Conservation (phyloP, 257 asterid species). For the Nicotiana otophora region DNA sequence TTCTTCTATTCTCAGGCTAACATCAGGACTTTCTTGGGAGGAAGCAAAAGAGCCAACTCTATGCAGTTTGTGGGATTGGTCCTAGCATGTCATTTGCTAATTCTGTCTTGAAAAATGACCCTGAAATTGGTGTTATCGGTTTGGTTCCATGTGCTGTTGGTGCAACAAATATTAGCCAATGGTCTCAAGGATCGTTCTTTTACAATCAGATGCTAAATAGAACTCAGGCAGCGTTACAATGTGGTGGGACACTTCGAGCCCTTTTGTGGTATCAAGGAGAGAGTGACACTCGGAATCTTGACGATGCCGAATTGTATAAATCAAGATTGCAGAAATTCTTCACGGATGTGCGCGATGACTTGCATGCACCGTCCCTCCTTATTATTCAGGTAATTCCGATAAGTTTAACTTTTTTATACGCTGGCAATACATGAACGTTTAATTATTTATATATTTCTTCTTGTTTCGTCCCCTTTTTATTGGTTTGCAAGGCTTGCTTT, state of each 20-base stretch:
- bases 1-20: neutral
- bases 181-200: neutral
- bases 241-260: neutral
- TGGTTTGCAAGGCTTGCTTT: no score
- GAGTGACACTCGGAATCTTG: neutral
- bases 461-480: no score
- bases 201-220: neutral
- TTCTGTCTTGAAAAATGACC: neutral
- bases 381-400: neutral
- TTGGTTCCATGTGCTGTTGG: slow-evolving; percentile 15
- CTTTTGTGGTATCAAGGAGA: slow-evolving; percentile 16
- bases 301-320: neutral
- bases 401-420: no score
- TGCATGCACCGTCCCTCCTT: neutral
- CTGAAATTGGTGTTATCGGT: slow-evolving; percentile 4
- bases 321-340: neutral
- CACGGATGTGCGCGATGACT: neutral
- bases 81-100: slow-evolving; percentile 12
- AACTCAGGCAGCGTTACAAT: neutral
- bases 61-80: slow-evolving; percentile 5
- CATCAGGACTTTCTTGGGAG: slow-evolving; percentile 1
- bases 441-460: no score
- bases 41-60: neutral
- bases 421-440: no score
- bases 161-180: neutral